Conservation (phyloP, 2,329 filamentous ascomycete species). For the Aureobasidium sp. region DNA sequence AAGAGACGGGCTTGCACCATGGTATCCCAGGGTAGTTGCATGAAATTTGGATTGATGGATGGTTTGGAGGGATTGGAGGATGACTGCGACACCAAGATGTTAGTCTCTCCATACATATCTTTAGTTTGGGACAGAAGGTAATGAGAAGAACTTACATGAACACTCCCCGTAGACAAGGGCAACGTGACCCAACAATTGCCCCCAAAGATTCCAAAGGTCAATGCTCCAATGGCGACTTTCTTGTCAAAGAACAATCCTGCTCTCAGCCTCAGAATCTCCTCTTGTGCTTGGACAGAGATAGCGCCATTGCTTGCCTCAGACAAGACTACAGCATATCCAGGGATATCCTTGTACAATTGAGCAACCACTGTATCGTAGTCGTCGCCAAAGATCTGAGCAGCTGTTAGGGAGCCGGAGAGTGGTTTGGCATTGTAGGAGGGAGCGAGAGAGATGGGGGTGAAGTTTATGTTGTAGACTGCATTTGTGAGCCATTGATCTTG, state of each 20-base stretch:
- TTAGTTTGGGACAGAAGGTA: no score
- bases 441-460: slow-evolving; percentile 36
- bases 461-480: slow-evolving; percentile 27
- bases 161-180: slow-evolving; percentile 39
- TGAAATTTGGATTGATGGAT: slow-evolving; percentile 45
- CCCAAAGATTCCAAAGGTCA: slow-evolving; percentile 43
- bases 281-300: slow-evolving; percentile 46
- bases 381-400: slow-evolving; percentile 37
- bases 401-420: slow-evolving; percentile 38
- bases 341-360: slow-evolving; percentile 29
- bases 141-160: no score
- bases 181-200: slow-evolving; percentile 40
- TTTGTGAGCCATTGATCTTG: slow-evolving; percentile 31
- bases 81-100: no score
- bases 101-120: no score
- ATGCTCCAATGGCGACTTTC: slow-evolving; percentile 52
- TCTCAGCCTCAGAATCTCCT: slow-evolving; percentile 52
- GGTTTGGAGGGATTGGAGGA: slow-evolving; percentile 37
- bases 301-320: slow-evolving; percentile 32
- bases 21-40: slow-evolving; percentile 42
- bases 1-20: slow-evolving; percentile 36
- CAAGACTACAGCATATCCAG: slow-evolving; percentile 32
- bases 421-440: slow-evolving; percentile 37
- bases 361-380: slow-evolving; percentile 26
- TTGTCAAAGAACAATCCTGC: slow-evolving; percentile 55